These are phyloP conservation scores for Leersia perrieri DNA, from an alignment of 176 grass and related monocot genomes.

Conservation along the genomic window DNA sequence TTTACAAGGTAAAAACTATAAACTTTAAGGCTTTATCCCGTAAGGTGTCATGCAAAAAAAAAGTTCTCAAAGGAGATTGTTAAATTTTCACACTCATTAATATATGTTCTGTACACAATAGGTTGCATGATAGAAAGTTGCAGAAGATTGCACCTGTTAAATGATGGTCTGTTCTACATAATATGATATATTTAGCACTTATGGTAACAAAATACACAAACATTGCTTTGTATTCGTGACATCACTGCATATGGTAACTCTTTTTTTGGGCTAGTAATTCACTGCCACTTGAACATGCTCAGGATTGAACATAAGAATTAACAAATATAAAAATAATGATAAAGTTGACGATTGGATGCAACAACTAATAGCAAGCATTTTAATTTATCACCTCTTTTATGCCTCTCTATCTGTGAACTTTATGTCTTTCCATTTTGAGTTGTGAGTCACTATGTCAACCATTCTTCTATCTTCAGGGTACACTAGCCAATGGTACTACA, in stretches of 20 bases:
- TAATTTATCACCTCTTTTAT: neutral
- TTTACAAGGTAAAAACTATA: slow-evolving; percentile 65
- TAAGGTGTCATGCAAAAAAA: neutral
- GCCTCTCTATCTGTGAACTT: neutral
- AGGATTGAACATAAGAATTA: slow-evolving; percentile 8
- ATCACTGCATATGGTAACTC: neutral
- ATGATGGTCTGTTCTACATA: neutral
- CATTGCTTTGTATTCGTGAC: neutral
- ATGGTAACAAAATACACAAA: neutral
- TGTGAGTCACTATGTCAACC: neutral
- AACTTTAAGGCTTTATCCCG: slow-evolving; percentile 1
- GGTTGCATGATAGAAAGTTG: neutral
- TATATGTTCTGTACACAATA: too few species aligned
- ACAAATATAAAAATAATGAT: neutral
- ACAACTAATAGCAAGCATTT: neutral
- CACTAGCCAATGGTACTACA: slow-evolving; percentile 59
- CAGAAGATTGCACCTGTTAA: neutral
- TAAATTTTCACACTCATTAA: neutral
- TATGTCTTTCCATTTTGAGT: neutral
- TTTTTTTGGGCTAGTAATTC: neutral
- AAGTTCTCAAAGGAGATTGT: neutral
- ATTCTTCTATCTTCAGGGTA: slow-evolving; percentile 49
- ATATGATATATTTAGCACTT: neutral
- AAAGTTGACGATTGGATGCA: neutral
- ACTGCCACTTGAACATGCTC: neutral